Percentiles rank a stretch among this genome's conserved stretches.
phyloP scores from a whole-genome alignment of 257 asterid species.

The Osmanthus fragrans region DNA sequence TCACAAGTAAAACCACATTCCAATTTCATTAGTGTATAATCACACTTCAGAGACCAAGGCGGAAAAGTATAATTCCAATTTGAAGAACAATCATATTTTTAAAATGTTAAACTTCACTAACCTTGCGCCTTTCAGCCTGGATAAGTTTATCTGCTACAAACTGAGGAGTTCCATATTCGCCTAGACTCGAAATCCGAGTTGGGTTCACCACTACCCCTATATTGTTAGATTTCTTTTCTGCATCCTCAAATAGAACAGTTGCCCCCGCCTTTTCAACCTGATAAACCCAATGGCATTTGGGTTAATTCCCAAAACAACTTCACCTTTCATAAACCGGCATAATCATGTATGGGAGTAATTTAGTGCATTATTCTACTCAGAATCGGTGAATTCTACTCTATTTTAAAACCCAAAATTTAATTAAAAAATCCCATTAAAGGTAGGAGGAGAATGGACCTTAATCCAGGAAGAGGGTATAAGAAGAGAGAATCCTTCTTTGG shows the following conservation, averaged over 20 bases:
- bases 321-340: not conserved
- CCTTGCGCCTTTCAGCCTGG: conserved; percentile 88
- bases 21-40: conserved; percentile 2
- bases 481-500: conserved; percentile 70
- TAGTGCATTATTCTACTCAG: not conserved
- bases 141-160: conserved; percentile 89
- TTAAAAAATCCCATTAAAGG: conserved; percentile 1
- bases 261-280: conserved; percentile 97
- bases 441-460: conserved; percentile 41
- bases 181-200: conserved; percentile 61
- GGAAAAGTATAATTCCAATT: not conserved
- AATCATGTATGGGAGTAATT: no score
- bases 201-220: conserved; percentile 87
- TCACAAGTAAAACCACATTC: not conserved
- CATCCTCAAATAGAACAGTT: conserved; percentile 71
- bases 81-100: not conserved
- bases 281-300: conserved; percentile 16
- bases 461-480: conserved; percentile 81
- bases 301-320: conserved; percentile 10
- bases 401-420: not conserved
- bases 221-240: conserved; percentile 64
- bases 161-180: conserved; percentile 80
- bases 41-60: conserved; percentile 6
- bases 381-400: not conserved
- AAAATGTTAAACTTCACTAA: conserved; percentile 17